Evolutionary conservation across 1,284 basidiomycete species (phyloP).

Genomic region (Sporisorium exsertum): DNA sequence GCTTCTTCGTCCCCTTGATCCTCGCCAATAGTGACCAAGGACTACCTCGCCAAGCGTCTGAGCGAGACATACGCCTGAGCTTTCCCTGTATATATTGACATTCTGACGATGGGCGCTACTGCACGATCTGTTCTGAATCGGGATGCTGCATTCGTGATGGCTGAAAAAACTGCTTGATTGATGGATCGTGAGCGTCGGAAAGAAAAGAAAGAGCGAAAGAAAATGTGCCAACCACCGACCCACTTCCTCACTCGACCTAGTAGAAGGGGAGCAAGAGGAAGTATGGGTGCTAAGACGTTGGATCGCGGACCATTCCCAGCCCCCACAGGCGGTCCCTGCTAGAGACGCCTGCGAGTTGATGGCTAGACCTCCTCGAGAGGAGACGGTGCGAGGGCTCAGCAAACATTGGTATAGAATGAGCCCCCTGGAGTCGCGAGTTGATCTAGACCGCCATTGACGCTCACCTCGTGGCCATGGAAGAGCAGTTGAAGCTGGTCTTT

Average conservation of each 20-base stretch:
- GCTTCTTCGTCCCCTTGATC: not conserved
- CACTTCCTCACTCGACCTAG: conserved; percentile 27
- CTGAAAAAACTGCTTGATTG: not conserved
- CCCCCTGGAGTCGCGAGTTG: conserved; percentile 56
- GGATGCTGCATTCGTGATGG: conserved; percentile 1
- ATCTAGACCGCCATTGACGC: conserved; percentile 55
- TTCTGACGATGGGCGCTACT: not conserved
- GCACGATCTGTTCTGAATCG: not conserved
- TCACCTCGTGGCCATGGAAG: conserved; percentile 55
- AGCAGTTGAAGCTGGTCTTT: conserved; percentile 10
- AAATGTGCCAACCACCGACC: conserved; percentile 54
- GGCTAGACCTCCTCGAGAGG: conserved; percentile 1
- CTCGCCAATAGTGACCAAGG: conserved; percentile 74
- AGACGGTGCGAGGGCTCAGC: conserved; percentile 48
- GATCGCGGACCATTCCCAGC: conserved; percentile 43
- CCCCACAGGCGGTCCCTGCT: conserved; percentile 34
- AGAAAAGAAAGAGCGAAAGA: conserved; percentile 3
- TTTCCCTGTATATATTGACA: too few relatives aligned
- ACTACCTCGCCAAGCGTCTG: conserved; percentile 79
- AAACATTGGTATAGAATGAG: conserved; percentile 33
- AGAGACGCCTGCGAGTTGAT: conserved; percentile 16
- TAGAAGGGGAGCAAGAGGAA: conserved; percentile 17
- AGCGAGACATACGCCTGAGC: conserved; percentile 39
- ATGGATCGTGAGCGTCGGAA: not conserved
- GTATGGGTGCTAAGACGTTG: conserved; percentile 53